A percentile compares a stretch with the other conserved stretches of the same genome.
phyloP scores from a whole-genome alignment of 2,329 filamentous ascomycete species.

The Diplodia scrobiculata region DNA sequence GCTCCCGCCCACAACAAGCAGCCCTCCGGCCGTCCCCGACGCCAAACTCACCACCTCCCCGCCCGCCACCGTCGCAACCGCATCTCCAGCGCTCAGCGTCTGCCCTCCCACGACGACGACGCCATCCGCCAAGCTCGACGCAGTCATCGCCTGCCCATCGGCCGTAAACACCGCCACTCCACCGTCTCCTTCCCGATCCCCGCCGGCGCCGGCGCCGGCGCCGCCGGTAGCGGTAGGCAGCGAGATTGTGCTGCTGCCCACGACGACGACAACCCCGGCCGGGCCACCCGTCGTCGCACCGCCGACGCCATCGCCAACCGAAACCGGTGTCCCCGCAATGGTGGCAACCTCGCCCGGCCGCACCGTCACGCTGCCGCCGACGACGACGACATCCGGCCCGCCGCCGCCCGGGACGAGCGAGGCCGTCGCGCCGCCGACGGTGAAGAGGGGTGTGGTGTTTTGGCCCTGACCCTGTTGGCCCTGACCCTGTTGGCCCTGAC shows the following conservation, averaged over 20 bases:
- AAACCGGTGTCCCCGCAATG: background rate
- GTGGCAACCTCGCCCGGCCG: background rate
- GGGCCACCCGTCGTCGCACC: background rate
- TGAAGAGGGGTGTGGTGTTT: background rate
- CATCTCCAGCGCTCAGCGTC: background rate
- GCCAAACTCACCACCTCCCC: conserved; percentile 11
- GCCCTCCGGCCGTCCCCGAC: background rate
- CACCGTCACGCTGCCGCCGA: background rate
- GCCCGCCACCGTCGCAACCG: background rate
- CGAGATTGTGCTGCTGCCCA: background rate
- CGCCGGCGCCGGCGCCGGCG: background rate
- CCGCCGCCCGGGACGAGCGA: background rate
- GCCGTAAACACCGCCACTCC: background rate
- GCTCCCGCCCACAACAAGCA: background rate
- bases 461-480: background rate
- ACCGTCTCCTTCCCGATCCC: background rate
- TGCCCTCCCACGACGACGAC: background rate
- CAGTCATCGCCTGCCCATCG: background rate
- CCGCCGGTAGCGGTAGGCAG: background rate
- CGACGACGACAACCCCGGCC: background rate
- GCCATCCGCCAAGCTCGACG: background rate
- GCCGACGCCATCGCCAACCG: background rate
- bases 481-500: too few species aligned
- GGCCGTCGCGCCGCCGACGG: background rate
- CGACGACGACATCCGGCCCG: background rate